Base-by-base conservation (phyloP, 106 monocot genomes). In the Acanthochlamys bracteata region DNA sequence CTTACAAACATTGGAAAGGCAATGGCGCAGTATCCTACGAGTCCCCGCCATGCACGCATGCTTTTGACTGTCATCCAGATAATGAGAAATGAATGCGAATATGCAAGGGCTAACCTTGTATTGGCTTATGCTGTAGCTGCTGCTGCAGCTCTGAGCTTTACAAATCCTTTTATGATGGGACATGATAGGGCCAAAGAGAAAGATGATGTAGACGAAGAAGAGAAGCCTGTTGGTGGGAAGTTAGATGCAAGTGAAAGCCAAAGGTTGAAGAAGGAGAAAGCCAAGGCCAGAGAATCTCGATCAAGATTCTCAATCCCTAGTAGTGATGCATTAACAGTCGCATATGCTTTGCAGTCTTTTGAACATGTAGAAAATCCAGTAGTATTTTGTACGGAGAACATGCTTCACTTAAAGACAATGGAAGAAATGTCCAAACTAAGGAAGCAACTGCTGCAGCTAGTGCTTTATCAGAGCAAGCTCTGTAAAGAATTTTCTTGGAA, bases 371-470 rank as follows among this genome's bases (percentile, higher is more conserved):
- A 76, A 52, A 81, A 79, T 60, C 60, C 66, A 7, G 67, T 73
- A 8, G 69, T 78, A 21, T 98, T 98, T 70, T 98, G 96, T 61
- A 76, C 45, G 55, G 72, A 53, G 7, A 78, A 83, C 52, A 74
- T 49, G n/a, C 75, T 98, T 42, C 88, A 88, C 69, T 68, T 85
- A 23, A 98, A 85, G 69, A 88, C 85, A 43, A 88, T 98, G 96
- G 85, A 88, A 66, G 96, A 98, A 41, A 88, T 98, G 91, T 91
- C 91, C 11, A 98, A 91, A 78, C 64, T 98, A 61, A 83, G 96
- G 61, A 88, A 88, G 62, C 96, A 98, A 51, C 67, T 98, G 14
- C 83, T 98, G 15, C 80, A 75, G 46, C 61, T 91, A 61, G 52
- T 85, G 71, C 91, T 91, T 66, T 53, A 72, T 53, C 77, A 81